A percentile compares a stretch with the other conserved stretches of the same genome.
phyloP scores from a whole-genome alignment of 768 basidiomycete species.

The Lentinula edodes region DNA sequence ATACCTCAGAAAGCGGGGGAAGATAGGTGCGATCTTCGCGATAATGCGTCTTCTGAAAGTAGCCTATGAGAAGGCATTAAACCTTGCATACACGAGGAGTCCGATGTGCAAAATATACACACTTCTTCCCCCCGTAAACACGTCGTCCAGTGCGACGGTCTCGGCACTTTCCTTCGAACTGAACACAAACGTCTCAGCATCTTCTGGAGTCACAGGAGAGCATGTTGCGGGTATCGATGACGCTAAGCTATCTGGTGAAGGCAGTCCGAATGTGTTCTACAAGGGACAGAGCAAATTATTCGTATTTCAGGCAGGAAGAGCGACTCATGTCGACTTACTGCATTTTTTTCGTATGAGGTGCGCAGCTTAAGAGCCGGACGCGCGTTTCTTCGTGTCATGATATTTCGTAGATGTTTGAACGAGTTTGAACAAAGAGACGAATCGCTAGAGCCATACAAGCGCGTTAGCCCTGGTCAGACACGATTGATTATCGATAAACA shows the following conservation, averaged over 20 bases:
- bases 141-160: neutral
- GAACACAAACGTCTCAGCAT: neutral
- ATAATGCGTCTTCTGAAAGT: neutral
- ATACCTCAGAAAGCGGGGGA: conserved; percentile 4
- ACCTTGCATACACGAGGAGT: neutral
- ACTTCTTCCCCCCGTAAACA: neutral
- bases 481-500: neutral
- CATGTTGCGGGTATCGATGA: conserved; percentile 7
- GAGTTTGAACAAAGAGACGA: neutral
- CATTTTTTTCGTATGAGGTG: neutral
- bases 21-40: conserved; percentile 1
- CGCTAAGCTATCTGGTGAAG: neutral
- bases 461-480: neutral
- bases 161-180: neutral
- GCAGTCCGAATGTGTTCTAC: neutral
- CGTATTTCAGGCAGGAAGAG: neutral
- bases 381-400: neutral
- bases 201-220: conserved; percentile 4
- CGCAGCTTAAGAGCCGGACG: neutral
- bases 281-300: neutral
- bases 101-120: neutral
- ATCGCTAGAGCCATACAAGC: neutral
- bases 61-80: neutral
- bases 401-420: neutral
- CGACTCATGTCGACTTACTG: neutral